Evolutionary conservation across 176 grass and related monocot species (phyloP).

Genomic region (Musa itinerans): DNA sequence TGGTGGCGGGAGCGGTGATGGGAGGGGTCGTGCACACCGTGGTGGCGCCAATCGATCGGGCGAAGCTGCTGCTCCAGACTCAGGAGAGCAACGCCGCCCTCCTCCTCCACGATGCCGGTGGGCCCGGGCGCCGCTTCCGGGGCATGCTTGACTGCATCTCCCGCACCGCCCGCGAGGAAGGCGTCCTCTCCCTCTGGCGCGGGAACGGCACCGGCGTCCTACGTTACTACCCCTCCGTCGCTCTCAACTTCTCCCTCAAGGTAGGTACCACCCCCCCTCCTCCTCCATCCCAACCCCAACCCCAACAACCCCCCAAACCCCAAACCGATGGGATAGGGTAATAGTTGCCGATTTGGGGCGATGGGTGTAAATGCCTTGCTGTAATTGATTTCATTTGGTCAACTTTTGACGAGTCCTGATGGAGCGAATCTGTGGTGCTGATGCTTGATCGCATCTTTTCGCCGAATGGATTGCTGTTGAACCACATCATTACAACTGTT

Average conservation of each 20-base stretch:
- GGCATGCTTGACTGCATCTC: conserved; percentile 81
- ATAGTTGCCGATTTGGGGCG: background rate
- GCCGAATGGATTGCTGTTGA: background rate
- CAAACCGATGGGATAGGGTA: background rate
- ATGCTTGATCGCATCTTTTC: background rate
- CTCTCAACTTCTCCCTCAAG: conserved; percentile 99
- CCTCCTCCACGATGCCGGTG: conserved; percentile 6
- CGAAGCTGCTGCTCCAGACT: conserved; percentile 95
- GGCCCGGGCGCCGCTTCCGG: conserved; percentile 40
- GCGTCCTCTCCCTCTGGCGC: conserved; percentile 84
- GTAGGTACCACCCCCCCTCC: conserved; percentile 16
- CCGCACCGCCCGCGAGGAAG: conserved; percentile 79
- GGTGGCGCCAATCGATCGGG: conserved; percentile 96
- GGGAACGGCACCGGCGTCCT: conserved; percentile 92
- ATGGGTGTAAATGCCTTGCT: background rate
- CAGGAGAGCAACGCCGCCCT: conserved; percentile 94
- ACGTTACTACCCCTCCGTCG: conserved; percentile 97
- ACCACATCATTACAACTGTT: background rate
- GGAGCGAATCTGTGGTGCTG: too few relatives aligned
- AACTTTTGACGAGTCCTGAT: background rate
- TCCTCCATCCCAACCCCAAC: too few relatives aligned
- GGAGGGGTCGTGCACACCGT: conserved; percentile 89
- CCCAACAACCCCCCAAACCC: too few relatives aligned
- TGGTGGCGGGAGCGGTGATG: conserved; percentile 91
- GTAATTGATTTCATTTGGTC: background rate